These are phyloP conservation scores for Cladosporium oxysporum DNA, from an alignment of 2,329 filamentous ascomycete species.

Conservation along the genomic window DNA sequence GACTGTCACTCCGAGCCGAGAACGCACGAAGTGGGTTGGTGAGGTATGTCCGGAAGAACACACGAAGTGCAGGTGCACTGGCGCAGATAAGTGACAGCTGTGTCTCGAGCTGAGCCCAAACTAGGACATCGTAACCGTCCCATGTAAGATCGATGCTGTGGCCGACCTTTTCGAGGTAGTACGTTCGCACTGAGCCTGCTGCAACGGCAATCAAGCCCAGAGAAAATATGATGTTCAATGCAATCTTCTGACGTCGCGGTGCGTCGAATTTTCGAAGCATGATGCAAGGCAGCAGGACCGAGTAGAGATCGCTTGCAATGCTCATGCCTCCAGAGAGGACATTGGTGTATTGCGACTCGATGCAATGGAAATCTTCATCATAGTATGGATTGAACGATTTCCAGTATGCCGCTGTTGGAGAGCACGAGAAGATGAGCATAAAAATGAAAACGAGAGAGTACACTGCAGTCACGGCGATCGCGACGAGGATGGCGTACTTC, in stretches of 20 bases:
- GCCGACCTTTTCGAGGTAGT: constrained; percentile 31
- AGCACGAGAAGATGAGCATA: constrained; percentile 24
- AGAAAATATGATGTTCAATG: constrained; percentile 28
- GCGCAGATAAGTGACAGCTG: constrained; percentile 34
- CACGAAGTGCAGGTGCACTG: constrained; percentile 32
- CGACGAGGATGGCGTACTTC: constrained; percentile 23
- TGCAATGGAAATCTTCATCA: constrained; percentile 30
- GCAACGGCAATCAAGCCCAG: constrained; percentile 35
- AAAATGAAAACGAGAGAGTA: constrained; percentile 25
- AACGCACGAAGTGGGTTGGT: constrained; percentile 24
- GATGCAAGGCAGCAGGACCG: constrained; percentile 34
- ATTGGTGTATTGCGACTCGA: constrained; percentile 36
- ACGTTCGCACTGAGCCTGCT: constrained; percentile 37
- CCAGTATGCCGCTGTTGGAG: constrained; percentile 28
- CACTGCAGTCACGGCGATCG: constrained; percentile 22
- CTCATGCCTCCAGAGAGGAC: constrained; percentile 24
- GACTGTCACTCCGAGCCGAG: constrained; percentile 19
- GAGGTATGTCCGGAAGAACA: constrained; percentile 22
- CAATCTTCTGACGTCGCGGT: constrained; percentile 43
- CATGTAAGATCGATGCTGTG: constrained; percentile 23
- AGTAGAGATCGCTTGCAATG: constrained; percentile 28
- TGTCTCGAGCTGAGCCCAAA: constrained; percentile 32
- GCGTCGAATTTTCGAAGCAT: constrained; percentile 50
- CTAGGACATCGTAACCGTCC: constrained; percentile 33
- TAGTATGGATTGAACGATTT: constrained; percentile 23